These are phyloP conservation scores for Pterothamnion heteromorphum DNA, from an alignment of 31 red algal genomes.

Conservation along the genomic window DNA sequence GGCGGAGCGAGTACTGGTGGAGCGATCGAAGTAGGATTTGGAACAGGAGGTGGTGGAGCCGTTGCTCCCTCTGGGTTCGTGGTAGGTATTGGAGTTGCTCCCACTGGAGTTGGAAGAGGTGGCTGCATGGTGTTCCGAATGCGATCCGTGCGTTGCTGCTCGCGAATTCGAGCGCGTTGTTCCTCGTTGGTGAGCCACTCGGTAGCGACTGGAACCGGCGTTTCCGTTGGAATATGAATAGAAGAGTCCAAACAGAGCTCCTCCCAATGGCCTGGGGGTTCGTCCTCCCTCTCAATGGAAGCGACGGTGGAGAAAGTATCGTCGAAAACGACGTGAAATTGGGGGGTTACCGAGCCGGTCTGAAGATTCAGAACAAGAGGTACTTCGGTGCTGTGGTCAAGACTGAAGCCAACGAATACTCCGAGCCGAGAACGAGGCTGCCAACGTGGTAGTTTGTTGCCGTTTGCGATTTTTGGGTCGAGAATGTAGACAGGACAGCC, in stretches of 20 bases:
- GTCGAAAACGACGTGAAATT: background rate
- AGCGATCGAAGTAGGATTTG: too few species aligned
- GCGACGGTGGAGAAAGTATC: background rate
- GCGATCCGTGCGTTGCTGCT: background rate
- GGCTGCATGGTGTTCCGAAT: background rate
- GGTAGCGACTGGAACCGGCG: background rate
- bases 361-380: background rate
- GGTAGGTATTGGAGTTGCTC: background rate
- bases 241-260: background rate
- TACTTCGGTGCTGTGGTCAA: background rate
- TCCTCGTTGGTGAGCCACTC: background rate
- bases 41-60: too few species aligned
- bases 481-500: background rate
- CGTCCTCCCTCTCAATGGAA: background rate
- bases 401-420: background rate
- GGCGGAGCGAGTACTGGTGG: too few species aligned
- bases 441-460: background rate
- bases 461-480: background rate
- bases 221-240: background rate
- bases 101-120: background rate
- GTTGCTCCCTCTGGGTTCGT: background rate
- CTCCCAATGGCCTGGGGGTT: background rate
- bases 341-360: background rate
- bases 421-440: background rate
- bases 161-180: background rate